Conservation (phyloP, 2,329 filamentous ascomycete species). For the Penicillium paneum region DNA sequence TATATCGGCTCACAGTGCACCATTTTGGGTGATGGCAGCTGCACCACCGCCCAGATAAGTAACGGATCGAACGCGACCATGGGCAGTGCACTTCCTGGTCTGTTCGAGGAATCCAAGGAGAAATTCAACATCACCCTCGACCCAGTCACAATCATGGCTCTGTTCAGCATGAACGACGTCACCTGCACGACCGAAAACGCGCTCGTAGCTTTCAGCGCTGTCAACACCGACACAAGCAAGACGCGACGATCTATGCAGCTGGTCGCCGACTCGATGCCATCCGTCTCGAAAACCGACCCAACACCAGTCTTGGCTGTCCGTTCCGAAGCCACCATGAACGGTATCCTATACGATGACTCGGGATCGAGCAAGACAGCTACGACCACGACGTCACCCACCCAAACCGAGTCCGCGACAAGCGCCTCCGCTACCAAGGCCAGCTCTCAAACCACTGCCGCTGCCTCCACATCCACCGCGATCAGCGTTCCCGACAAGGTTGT, state of each 20-base stretch:
- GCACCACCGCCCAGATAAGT: constrained; percentile 50
- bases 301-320: constrained; percentile 22
- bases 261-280: constrained; percentile 4
- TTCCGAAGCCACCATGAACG: constrained; percentile 34
- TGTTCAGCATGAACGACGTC: constrained; percentile 71
- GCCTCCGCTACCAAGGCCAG: constrained; percentile 7
- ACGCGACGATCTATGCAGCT: constrained; percentile 24
- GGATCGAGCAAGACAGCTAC: constrained; percentile 21
- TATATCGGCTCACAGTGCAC: constrained; percentile 68
- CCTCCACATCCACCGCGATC: neutral
- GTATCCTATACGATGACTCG: constrained; percentile 37
- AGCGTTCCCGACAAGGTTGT: constrained; percentile 24
- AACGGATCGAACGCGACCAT: constrained; percentile 67
- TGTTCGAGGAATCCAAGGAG: constrained; percentile 62
- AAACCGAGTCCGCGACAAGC: constrained; percentile 19
- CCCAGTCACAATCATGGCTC: constrained; percentile 64
- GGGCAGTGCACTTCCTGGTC: constrained; percentile 71
- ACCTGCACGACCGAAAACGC: constrained; percentile 85
- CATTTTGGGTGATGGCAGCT: constrained; percentile 50
- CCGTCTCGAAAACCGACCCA: neutral
- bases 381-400: constrained; percentile 18
- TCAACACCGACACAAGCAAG: constrained; percentile 20
- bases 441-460: neutral
- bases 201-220: constrained; percentile 75
- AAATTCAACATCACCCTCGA: constrained; percentile 77